Evolutionary conservation across 2,329 filamentous ascomycete species (phyloP), one percentile per base, ranked within the genome.

Genomic region (Xylaria sp.): DNA sequence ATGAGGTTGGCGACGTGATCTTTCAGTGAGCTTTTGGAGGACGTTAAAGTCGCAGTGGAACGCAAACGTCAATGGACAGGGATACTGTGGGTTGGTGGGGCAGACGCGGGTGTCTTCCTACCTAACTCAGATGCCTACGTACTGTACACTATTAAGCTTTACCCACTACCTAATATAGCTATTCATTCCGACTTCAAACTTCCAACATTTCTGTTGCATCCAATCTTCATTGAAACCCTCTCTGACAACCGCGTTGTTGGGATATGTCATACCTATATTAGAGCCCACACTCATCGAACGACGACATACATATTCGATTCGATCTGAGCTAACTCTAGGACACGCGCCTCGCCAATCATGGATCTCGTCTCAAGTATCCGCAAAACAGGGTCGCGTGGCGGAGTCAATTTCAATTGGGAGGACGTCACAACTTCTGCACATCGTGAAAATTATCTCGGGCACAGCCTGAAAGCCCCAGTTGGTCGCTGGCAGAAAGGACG

Each of bases 341-440:
- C 38, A 31, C 13, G 20, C n/a, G 13, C 13, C 28, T 57, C 36
- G 33, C 15, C 49, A 38, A 17, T 28, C 65, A 97, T 99, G 96
- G 96, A 99, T 86, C 88, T 99, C 64, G 89, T 98, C 63, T 93
- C 94, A 68, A 93, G 92, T 49, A 92, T 99, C 70, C 93, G 94
- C 77, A 98, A 99, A 82, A 83, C 86, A 20, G 95, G 97, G 80
- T 96, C 93, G 75, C 91, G 96, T 73, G 96, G 96, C 77, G 96
- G 96, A 78, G 92, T 92, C 81, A 94, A 97, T 80, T 99, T 99
- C 84, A 94, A 91, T 82, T 98, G 96, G 96, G 92, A 95, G 73
- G 94, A 97, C 74, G 95, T 99, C 77, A 91, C 95, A 79, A 89
- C 86, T 72, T 97, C 94, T 59, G 83, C 87, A 26, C 94, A 97